phyloP scores from a whole-genome alignment of 768 basidiomycete genomes.

The Boletus coccyginus region DNA sequence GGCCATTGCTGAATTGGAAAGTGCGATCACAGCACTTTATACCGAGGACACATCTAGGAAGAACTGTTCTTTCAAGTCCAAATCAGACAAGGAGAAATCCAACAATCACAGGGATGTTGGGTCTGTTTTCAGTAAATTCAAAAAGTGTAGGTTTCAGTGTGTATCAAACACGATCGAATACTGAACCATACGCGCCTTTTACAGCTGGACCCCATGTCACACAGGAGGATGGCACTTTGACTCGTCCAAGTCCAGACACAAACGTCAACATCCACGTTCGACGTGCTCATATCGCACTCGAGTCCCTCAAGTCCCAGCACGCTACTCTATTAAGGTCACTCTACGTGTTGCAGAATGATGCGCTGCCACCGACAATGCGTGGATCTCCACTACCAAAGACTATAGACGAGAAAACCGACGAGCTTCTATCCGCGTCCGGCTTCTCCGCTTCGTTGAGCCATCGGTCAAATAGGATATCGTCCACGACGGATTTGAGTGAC shows the following conservation, averaged over 20 bases:
- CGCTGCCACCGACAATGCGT: conserved; percentile 19
- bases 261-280: conserved; percentile 31
- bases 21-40: conserved; percentile 43
- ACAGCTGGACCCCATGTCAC: conserved; percentile 19
- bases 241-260: conserved; percentile 18
- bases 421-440: conserved; percentile 21
- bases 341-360: conserved; percentile 33
- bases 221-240: conserved; percentile 29
- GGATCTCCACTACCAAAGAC: conserved; percentile 42
- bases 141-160: conserved; percentile 44
- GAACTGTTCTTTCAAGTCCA: conserved; percentile 29
- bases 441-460: conserved; percentile 31
- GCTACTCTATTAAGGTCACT: conserved; percentile 45
- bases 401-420: conserved; percentile 46
- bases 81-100: conserved; percentile 47
- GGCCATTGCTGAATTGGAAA: conserved; percentile 61
- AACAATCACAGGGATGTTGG: conserved; percentile 31
- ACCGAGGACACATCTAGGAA: conserved; percentile 41
- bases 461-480: conserved; percentile 44
- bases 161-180: background rate
- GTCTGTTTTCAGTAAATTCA: conserved; percentile 58
- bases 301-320: conserved; percentile 60
- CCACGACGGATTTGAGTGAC: conserved; percentile 49
- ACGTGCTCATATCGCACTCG: conserved; percentile 47
- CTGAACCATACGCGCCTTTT: conserved; percentile 1